Evolutionary conservation across 2,329 filamentous ascomycete species (phyloP).

Genomic region (Cordyceps militaris): DNA sequence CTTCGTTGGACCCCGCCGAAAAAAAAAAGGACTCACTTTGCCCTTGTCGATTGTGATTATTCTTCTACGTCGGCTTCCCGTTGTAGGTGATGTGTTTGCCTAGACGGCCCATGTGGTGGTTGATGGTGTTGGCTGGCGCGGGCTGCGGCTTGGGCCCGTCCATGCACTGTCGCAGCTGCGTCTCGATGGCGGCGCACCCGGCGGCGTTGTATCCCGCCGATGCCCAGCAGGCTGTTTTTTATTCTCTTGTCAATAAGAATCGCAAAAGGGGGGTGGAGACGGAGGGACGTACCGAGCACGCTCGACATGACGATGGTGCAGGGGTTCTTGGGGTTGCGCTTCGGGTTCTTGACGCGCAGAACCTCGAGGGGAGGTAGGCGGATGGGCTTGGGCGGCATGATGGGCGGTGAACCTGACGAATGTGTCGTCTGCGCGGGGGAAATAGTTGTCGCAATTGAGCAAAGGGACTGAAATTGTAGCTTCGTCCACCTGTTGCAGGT

Average conservation of each 20-base stretch:
- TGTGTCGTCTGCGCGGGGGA: background rate
- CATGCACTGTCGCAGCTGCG: slow-evolving; percentile 64
- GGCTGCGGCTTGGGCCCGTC: slow-evolving; percentile 57
- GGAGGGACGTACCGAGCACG: slow-evolving; percentile 42
- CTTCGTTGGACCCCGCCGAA: background rate
- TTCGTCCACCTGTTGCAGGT: background rate
- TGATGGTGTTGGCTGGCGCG: slow-evolving; percentile 67
- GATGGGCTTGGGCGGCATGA: slow-evolving; percentile 46
- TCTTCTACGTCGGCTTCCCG: slow-evolving; percentile 27
- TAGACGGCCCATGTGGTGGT: slow-evolving; percentile 82
- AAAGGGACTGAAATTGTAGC: background rate
- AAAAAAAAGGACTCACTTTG: background rate
- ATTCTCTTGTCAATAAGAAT: background rate
- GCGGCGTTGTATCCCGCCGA: slow-evolving; percentile 62
- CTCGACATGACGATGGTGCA: slow-evolving; percentile 51
- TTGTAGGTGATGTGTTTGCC: slow-evolving; percentile 57
- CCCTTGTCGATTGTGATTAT: background rate
- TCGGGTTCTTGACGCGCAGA: slow-evolving; percentile 48
- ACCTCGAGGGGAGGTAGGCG: slow-evolving; percentile 50
- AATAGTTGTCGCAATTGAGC: background rate
- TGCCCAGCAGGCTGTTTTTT: slow-evolving; percentile 67
- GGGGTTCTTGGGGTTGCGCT: slow-evolving; percentile 42
- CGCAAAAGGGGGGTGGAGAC: background rate
- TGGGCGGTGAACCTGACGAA: no score
- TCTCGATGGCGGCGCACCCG: slow-evolving; percentile 53